A percentile compares a stretch with the other conserved stretches of the same genome.
These are phyloP conservation scores for Candida mesenterica DNA, from an alignment of 1,139 yeast species.

Conservation along the genomic window DNA sequence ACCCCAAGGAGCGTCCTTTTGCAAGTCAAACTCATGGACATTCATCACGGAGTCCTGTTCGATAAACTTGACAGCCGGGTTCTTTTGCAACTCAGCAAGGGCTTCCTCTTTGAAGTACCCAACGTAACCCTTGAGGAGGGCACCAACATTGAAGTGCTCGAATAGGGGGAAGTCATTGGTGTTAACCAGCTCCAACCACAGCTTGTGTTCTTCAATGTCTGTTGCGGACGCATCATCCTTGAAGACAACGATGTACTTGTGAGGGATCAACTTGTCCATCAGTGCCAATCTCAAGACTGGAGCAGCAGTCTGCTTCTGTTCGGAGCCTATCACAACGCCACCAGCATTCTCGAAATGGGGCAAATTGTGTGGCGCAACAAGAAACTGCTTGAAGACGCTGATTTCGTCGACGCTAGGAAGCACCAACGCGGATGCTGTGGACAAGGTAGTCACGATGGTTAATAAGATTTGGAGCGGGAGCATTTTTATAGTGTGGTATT, in stretches of 20 bases:
- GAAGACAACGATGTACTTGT: constrained; percentile 37
- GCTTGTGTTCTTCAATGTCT: constrained; percentile 15
- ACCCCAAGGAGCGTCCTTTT: constrained; percentile 45
- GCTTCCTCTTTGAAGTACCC: constrained; percentile 34
- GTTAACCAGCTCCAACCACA: constrained; percentile 10
- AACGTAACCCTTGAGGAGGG: constrained; percentile 30
- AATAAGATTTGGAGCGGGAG: constrained; percentile 8
- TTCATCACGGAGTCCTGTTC: constrained; percentile 36
- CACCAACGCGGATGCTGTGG: constrained; percentile 15
- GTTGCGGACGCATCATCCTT: constrained; percentile 25
- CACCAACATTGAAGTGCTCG: constrained; percentile 7
- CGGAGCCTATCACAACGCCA: constrained; percentile 2
- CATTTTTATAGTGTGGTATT: constrained; percentile 3
- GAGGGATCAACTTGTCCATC: constrained; percentile 12
- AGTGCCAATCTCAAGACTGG: constrained; percentile 8
- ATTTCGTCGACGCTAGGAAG: constrained; percentile 17
- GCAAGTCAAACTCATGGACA: constrained; percentile 34
- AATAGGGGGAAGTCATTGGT: background rate
- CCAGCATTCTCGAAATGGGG: constrained; percentile 7
- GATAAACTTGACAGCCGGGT: constrained; percentile 32
- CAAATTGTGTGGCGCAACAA: constrained; percentile 6
- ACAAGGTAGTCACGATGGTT: constrained; percentile 8
- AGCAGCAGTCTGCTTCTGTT: constrained; percentile 4
- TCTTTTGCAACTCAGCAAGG: constrained; percentile 25
- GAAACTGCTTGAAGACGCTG: constrained; percentile 12